phyloP scores from a whole-genome alignment of 257 asterid species.

The Ilex aquifolium region DNA sequence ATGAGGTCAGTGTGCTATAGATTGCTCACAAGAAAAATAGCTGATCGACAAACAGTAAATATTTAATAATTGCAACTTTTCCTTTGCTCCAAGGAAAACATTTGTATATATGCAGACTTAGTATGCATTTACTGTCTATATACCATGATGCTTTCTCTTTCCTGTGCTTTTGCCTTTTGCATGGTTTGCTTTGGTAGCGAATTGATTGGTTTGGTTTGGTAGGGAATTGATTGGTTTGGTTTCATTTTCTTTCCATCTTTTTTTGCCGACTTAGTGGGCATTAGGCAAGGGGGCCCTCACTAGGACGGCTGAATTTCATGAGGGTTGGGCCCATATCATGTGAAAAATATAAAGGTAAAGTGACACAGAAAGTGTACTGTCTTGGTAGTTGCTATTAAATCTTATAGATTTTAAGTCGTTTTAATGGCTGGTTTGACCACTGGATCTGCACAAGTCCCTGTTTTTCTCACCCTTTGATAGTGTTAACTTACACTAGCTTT shows the following conservation, averaged over 20 bases:
- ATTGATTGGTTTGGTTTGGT: conserved; percentile 36
- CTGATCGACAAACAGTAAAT: no score
- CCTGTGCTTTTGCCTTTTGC: conserved; percentile 22
- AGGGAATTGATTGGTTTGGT: conserved; percentile 31
- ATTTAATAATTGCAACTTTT: no score
- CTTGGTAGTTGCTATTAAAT: conserved; percentile 25
- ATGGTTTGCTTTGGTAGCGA: conserved; percentile 25
- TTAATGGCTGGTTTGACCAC: conserved; percentile 25
- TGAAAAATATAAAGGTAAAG: conserved; percentile 20
- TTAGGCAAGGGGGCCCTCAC: conserved; percentile 33
- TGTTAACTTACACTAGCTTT: conserved; percentile 4
- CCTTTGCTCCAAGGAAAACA: no score
- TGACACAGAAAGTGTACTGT: conserved; percentile 15
- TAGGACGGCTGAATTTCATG: conserved; percentile 22
- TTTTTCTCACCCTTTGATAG: conserved; percentile 2
- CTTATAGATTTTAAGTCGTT: conserved; percentile 19
- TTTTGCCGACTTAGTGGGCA: conserved; percentile 27
- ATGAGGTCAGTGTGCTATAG: no score
- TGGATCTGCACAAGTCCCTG: conserved; percentile 24
- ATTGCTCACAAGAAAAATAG: no score
- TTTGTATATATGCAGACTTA: no score
- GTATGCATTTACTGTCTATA: no score
- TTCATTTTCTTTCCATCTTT: conserved; percentile 9
- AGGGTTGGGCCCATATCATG: conserved; percentile 33
- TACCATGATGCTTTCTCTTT: conserved; percentile 1